These are phyloP conservation scores for Fusarium siculi DNA, from an alignment of 2,329 filamentous ascomycete species.

Conservation along the genomic window DNA sequence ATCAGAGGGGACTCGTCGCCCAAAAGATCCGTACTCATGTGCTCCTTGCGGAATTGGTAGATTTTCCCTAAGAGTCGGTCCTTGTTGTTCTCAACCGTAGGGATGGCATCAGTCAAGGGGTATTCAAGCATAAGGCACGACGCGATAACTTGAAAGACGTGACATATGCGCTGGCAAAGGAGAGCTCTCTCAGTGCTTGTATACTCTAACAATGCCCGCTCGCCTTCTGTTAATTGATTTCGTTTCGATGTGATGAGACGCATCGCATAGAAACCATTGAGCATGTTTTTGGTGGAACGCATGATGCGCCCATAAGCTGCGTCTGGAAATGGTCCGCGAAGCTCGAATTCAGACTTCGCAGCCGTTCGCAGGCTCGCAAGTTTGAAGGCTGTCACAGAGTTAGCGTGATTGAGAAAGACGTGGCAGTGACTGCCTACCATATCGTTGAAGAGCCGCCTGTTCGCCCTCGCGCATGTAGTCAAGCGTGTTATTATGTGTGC, in stretches of 20 bases:
- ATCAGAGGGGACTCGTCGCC: slow-evolving; percentile 44
- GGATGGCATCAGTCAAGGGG: slow-evolving; percentile 87
- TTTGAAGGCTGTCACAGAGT: slow-evolving; percentile 62
- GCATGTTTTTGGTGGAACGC: slow-evolving; percentile 81
- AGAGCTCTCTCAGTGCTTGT: slow-evolving; percentile 82
- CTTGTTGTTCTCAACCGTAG: slow-evolving; percentile 81
- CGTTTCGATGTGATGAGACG: slow-evolving; percentile 90
- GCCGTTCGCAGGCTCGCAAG: slow-evolving; percentile 78
- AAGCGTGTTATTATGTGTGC: slow-evolving; percentile 60
- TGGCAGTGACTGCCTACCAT: slow-evolving; percentile 53
- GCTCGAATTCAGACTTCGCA: slow-evolving; percentile 87
- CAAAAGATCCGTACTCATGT: slow-evolving; percentile 52
- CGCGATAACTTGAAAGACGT: slow-evolving; percentile 86
- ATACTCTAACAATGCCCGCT: slow-evolving; percentile 81
- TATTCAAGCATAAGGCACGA: slow-evolving; percentile 96
- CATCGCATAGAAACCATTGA: slow-evolving; percentile 97
- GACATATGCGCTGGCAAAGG: slow-evolving; percentile 88
- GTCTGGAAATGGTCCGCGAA: slow-evolving; percentile 86
- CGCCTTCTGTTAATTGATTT: slow-evolving; percentile 78
- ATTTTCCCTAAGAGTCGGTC: slow-evolving; percentile 88
- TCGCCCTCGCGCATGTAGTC: slow-evolving; percentile 90
- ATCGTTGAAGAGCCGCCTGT: slow-evolving; percentile 86
- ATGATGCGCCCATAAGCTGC: slow-evolving; percentile 79
- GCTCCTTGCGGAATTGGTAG: slow-evolving; percentile 83
- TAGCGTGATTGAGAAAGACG: not conserved